Evolutionary conservation across 2,329 filamentous ascomycete genomes (phyloP).

Genomic region (Xylariaceae sp.): DNA sequence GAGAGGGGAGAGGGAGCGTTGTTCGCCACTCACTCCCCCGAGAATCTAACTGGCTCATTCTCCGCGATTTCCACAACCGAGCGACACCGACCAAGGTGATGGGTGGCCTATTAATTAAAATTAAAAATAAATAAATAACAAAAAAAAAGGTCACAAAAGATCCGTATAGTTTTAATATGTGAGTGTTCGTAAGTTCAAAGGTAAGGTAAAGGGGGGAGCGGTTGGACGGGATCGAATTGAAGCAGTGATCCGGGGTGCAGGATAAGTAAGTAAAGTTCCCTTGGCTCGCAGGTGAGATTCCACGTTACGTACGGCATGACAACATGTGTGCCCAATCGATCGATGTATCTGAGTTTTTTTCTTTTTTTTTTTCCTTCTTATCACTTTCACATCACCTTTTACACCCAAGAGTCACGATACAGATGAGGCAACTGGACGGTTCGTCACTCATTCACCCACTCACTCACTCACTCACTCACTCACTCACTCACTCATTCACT

Average conservation of each 20-base stretch:
- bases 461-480: no score
- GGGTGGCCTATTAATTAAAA: no score
- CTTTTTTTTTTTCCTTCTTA: not conserved
- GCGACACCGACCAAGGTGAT: no score
- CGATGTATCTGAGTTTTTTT: not conserved
- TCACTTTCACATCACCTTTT: not conserved
- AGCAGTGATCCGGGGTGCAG: constrained; percentile 12
- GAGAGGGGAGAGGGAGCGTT: no score
- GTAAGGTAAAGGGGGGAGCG: not conserved
- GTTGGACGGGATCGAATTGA: not conserved
- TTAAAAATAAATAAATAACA: no score
- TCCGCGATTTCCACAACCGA: no score
- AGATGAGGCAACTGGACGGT: no score
- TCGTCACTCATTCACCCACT: no score
- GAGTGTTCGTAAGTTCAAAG: not conserved
- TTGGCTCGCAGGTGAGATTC: not conserved
- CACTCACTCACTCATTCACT: no score
- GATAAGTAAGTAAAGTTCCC: not conserved
- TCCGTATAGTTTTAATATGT: not conserved
- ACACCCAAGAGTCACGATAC: not conserved
- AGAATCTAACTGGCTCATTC: no score
- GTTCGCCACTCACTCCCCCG: no score
- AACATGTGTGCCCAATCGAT: constrained; percentile 13
- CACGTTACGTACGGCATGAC: not conserved
- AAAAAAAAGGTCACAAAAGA: no score